Conservation (phyloP, 2,329 filamentous ascomycete genomes). For the Truncatella angustata region DNA sequence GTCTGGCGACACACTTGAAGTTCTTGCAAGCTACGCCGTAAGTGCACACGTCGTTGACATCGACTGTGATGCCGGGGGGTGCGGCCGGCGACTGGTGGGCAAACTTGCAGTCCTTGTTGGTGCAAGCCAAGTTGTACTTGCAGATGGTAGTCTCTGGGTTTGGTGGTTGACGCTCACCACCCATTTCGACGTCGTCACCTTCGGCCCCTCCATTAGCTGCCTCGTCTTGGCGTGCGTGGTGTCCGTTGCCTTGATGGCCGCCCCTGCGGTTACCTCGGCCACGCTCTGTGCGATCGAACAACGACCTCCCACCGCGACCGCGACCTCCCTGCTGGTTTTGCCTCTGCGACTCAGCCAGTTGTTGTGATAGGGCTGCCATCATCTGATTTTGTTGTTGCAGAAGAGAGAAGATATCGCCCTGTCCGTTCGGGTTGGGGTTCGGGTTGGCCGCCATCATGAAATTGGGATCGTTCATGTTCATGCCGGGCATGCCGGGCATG, state of each 20-base stretch:
- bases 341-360: constrained; percentile 55
- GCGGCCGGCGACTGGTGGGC: constrained; percentile 93
- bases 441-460: constrained; percentile 43
- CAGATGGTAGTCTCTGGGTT: constrained; percentile 71
- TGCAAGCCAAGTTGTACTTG: constrained; percentile 86
- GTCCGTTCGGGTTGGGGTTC: constrained; percentile 54
- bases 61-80: constrained; percentile 71
- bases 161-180: constrained; percentile 49
- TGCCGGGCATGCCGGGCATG: constrained; percentile 35
- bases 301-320: constrained; percentile 55
- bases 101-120: constrained; percentile 85
- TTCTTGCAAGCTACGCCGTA: constrained; percentile 95
- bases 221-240: constrained; percentile 27
- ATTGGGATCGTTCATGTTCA: constrained; percentile 42
- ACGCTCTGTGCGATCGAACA: constrained; percentile 72
- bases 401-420: constrained; percentile 73
- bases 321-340: constrained; percentile 38
- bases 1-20: constrained; percentile 85
- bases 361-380: constrained; percentile 73
- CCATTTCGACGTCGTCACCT: constrained; percentile 64
- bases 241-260: constrained; percentile 40
- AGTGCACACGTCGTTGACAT: constrained; percentile 75
- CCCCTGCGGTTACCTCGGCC: constrained; percentile 51
- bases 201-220: constrained; percentile 35
- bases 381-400: constrained; percentile 85